phyloP scores from a whole-genome alignment of 2,329 filamentous ascomycete genomes.

The Aspergillus aculeatinus region DNA sequence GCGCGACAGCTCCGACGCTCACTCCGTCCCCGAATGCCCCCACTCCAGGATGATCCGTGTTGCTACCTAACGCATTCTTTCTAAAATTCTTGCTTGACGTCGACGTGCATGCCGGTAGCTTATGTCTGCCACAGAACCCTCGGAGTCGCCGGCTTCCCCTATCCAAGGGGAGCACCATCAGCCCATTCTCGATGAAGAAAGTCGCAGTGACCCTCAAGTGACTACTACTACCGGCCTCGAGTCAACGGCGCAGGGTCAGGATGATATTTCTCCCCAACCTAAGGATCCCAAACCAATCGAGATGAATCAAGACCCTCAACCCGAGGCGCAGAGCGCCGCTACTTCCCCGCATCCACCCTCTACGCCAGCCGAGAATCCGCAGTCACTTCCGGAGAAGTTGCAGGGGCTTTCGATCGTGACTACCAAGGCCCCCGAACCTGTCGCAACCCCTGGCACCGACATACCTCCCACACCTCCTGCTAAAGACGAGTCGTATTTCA shows the following conservation, averaged over 20 bases:
- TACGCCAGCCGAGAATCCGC: slow-evolving; percentile 11
- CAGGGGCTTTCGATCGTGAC: slow-evolving; percentile 33
- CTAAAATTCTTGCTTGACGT: slow-evolving; percentile 11
- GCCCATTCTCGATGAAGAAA: slow-evolving; percentile 20
- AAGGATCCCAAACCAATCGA: slow-evolving; percentile 13
- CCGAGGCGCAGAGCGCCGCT: slow-evolving; percentile 1
- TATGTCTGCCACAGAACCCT: slow-evolving; percentile 36
- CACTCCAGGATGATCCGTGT: slow-evolving; percentile 28
- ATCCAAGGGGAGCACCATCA: slow-evolving; percentile 26
- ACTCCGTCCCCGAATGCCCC: slow-evolving; percentile 8
- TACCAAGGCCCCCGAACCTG: slow-evolving; percentile 19
- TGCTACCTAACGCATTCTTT: slow-evolving; percentile 17
- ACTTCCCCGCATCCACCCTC: slow-evolving; percentile 7
- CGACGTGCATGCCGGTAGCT: slow-evolving; percentile 45
- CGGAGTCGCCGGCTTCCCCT: slow-evolving; percentile 23
- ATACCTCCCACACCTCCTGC: slow-evolving; percentile 50
- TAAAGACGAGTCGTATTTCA: slow-evolving; percentile 54
- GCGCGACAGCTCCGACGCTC: slow-evolving; percentile 5
- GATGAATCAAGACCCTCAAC: slow-evolving; percentile 16
- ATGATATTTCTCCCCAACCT: slow-evolving; percentile 18
- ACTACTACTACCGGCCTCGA: slow-evolving; percentile 21
- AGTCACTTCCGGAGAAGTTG: slow-evolving; percentile 30
- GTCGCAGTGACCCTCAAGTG: slow-evolving; percentile 23
- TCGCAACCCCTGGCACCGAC: slow-evolving; percentile 17
- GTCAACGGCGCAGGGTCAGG: slow-evolving; percentile 17